Evolutionary conservation across 1,139 yeast species (phyloP), one percentile per base, ranked within the genome.

Genomic region (Pichia sp.): DNA sequence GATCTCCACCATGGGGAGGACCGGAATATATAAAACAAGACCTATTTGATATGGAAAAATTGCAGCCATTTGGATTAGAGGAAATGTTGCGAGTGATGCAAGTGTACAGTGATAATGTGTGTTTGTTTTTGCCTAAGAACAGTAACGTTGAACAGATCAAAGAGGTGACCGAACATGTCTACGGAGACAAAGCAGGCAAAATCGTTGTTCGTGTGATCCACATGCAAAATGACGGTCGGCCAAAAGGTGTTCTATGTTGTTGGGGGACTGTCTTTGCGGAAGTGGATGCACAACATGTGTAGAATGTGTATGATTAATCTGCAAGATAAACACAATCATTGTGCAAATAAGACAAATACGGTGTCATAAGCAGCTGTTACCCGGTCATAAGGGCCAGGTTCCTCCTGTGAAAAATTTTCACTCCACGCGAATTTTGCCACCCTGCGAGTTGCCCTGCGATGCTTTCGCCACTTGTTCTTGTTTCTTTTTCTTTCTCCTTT

Each of bases 1-100:
- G 80, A 21, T 86, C 95, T 6, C 97, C 97, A 1, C 97, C 97
- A 0, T 91, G 98, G 98, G 97, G 97, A 14, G 98, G 98, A 0
- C 87, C 93, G 0, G 57, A 63, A 3, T 91, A 89, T 61, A 61
- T 66, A 29, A 54, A 64, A 11, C 48, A 55, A 3, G 65, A 65
- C 0, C 51, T 58, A 0, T 84, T 76, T 63, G 78, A 79, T 49
- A 53, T 77, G 19, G 78, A 76, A 60, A 74, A 78, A 45, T 54
- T 77, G 14, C 60, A 61, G 39, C 89, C 93, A 1, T 63, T 78
- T 39, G 62, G 67, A 0, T 52, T 82, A 3, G 62, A 66, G n/a
- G 56, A 61, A 18, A 57, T 80, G 20, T 58, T 80, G 30, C 38
- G 42, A 13, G 69, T 69, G 14, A 60, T 78, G 46, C 54, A 62